phyloP scores from a whole-genome alignment of 768 basidiomycete genomes.

The Amanita rubescens region DNA sequence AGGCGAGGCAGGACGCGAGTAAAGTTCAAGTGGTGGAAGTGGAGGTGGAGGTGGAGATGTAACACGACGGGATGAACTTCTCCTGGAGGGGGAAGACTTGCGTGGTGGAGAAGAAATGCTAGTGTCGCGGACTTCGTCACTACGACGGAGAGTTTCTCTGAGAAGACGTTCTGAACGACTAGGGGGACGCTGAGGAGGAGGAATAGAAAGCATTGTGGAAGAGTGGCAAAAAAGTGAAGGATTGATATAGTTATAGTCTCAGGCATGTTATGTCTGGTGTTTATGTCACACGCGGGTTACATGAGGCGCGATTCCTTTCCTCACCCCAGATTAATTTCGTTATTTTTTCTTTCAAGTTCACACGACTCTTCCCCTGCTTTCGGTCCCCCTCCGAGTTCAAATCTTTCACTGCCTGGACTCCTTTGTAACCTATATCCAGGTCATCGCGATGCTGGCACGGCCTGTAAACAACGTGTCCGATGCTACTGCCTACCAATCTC shows the following conservation, averaged over 20 bases:
- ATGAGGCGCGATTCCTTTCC: background rate
- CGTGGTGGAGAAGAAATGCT: background rate
- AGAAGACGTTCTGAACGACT: conserved; percentile 50
- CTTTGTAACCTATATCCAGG: background rate
- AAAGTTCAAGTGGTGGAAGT: background rate
- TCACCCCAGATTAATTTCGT: background rate
- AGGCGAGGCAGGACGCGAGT: conserved; percentile 10
- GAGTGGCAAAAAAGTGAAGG: background rate
- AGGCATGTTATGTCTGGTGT: background rate
- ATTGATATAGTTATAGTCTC: background rate
- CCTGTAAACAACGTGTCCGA: background rate
- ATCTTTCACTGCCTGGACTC: background rate
- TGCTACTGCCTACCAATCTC: background rate
- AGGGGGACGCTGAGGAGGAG: conserved; percentile 28
- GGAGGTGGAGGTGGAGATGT: conserved; percentile 13
- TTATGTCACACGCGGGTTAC: conserved; percentile 3
- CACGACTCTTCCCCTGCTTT: background rate
- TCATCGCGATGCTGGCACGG: background rate
- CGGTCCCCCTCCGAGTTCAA: background rate
- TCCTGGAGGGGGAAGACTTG: background rate
- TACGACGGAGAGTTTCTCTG: conserved; percentile 46
- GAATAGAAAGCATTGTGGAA: background rate
- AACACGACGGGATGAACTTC: background rate
- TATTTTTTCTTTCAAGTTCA: background rate
- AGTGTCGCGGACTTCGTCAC: conserved; percentile 24